Percentiles rank a stretch among this genome's conserved stretches.
These are phyloP conservation scores for Lentinula detonsa DNA, from an alignment of 768 basidiomycete genomes.

Conservation along the genomic window DNA sequence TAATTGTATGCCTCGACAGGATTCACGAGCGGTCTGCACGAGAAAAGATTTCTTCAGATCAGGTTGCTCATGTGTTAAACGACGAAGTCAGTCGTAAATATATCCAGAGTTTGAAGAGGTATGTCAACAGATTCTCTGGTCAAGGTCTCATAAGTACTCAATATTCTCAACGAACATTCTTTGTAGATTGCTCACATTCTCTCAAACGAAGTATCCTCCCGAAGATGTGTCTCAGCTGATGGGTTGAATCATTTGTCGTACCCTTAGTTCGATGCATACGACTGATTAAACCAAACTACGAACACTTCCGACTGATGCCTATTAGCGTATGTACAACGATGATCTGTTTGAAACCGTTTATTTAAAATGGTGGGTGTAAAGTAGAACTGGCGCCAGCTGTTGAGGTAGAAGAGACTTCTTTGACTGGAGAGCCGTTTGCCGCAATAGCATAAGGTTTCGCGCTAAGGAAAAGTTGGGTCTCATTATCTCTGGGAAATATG, in stretches of 20 bases:
- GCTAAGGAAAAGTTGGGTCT: background rate
- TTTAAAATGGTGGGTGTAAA: background rate
- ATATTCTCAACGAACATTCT: background rate
- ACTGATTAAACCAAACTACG: background rate
- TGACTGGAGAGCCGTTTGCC: background rate
- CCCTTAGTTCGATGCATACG: background rate
- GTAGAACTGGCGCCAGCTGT: background rate
- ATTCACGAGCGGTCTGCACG: slow-evolving; percentile 97
- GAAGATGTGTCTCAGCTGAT: slow-evolving; percentile 88
- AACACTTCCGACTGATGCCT: too few species aligned
- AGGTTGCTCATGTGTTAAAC: slow-evolving; percentile 96
- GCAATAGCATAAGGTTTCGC: background rate
- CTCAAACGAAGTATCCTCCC: slow-evolving; percentile 94
- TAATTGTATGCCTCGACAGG: slow-evolving; percentile 29
- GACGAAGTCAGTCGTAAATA: slow-evolving; percentile 99
- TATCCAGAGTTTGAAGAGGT: slow-evolving; percentile 96
- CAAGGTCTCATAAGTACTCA: background rate
- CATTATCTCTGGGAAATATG: background rate
- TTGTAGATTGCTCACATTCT: slow-evolving; percentile 83
- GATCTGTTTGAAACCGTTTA: too few species aligned
- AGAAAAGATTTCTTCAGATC: slow-evolving; percentile 96
- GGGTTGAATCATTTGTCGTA: slow-evolving; percentile 44
- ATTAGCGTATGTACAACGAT: too few species aligned
- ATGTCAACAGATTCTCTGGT: slow-evolving; percentile 11
- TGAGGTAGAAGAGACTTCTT: background rate